Evolutionary conservation across 192 early-diverging fungal genomes (phyloP).

Genomic region (Globomyces pollinis-pini): DNA sequence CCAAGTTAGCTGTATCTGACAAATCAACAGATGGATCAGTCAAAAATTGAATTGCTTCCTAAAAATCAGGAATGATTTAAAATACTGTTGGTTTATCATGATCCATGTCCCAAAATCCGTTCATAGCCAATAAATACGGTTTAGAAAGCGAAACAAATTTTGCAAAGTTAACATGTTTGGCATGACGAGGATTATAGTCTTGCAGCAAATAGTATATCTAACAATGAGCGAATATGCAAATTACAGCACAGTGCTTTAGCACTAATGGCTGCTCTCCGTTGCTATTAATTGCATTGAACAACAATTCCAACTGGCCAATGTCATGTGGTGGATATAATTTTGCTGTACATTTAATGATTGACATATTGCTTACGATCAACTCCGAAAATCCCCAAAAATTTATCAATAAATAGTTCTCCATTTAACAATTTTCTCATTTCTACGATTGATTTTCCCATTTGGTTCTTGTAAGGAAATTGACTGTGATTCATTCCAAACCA

Average conservation of each 20-base stretch:
- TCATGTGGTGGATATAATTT: neutral
- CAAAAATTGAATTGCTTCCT: neutral
- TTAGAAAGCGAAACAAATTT: neutral
- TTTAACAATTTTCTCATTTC: neutral
- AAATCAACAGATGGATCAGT: neutral
- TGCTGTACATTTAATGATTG: neutral
- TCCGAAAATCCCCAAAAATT: neutral
- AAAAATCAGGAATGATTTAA: neutral
- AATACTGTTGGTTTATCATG: neutral
- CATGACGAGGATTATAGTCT: neutral
- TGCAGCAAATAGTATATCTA: neutral
- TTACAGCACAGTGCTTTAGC: neutral
- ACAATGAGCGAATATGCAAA: neutral
- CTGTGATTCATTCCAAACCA: neutral
- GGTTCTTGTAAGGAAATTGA: neutral
- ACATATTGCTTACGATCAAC: too few species aligned
- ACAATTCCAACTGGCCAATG: neutral
- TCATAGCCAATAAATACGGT: neutral
- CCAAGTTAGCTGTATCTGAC: neutral
- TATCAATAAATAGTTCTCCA: neutral
- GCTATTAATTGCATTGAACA: neutral
- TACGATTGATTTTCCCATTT: neutral
- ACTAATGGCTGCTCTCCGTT: neutral
- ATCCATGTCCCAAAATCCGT: slow-evolving; percentile 3
- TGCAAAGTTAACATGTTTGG: neutral